Percentiles rank a stretch among this genome's conserved stretches.
These are phyloP conservation scores for Colletotrichum noveboracense DNA, from an alignment of 2,329 filamentous ascomycete genomes.

Conservation along the genomic window DNA sequence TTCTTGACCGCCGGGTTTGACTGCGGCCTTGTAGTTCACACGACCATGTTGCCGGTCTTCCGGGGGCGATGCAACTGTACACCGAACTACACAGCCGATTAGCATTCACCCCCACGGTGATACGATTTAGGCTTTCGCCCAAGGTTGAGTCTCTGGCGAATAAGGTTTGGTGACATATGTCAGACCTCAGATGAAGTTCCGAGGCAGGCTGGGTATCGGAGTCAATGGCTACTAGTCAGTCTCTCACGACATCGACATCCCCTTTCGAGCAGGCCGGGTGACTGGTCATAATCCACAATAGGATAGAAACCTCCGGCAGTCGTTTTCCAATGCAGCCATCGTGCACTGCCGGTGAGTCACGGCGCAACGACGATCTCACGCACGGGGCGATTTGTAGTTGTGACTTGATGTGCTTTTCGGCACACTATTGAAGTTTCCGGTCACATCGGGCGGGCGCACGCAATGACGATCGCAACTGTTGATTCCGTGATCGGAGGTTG, in stretches of 20 bases:
- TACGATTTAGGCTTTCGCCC: neutral
- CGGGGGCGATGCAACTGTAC: neutral
- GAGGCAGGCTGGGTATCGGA: neutral
- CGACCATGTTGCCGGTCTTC: neutral
- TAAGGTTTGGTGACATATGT: neutral
- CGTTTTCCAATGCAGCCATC: neutral
- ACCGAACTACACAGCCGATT: neutral
- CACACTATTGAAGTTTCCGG: neutral
- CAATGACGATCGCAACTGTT: neutral
- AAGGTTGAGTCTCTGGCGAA: neutral
- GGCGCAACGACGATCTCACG: neutral
- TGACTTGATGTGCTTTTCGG: neutral
- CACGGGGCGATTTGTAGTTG: neutral
- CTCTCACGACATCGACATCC: neutral
- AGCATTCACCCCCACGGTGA: neutral
- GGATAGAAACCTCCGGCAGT: neutral
- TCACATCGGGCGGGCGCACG: neutral
- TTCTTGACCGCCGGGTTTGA: neutral
- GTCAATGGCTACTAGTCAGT: neutral
- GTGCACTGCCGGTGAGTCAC: neutral
- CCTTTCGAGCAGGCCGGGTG: neutral
- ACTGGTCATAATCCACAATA: neutral
- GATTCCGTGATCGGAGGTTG: neutral
- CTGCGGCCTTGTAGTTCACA: neutral
- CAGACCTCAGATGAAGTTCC: neutral